A percentile compares a stretch with the other conserved stretches of the same genome.
Evolutionary conservation across 345 rosid genomes (phyloP).

Genomic region (Lepidium africanum): DNA sequence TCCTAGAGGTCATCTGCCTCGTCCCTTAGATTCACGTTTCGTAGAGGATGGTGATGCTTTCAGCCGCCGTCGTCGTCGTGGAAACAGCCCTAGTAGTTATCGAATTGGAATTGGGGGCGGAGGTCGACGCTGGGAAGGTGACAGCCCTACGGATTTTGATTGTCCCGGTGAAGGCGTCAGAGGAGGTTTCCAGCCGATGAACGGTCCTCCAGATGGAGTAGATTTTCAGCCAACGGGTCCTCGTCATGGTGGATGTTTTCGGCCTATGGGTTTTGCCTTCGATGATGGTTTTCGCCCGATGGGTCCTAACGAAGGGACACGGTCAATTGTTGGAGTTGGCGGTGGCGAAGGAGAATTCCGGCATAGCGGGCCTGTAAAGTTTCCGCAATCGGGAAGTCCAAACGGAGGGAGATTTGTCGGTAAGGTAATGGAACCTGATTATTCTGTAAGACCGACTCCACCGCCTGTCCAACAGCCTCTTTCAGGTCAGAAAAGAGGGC

Average conservation of each 20-base stretch:
- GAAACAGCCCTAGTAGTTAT: conserved; percentile 57
- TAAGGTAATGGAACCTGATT: conserved; percentile 25
- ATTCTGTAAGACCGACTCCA: conserved; percentile 17
- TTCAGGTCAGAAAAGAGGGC: conserved; percentile 63
- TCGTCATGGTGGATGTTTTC: conserved; percentile 29
- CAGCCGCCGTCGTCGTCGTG: conserved; percentile 38
- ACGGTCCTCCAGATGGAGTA: conserved; percentile 23
- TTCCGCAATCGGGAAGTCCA: conserved; percentile 27
- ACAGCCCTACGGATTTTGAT: conserved; percentile 49
- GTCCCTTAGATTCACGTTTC: conserved; percentile 38
- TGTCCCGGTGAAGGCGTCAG: conserved; percentile 21
- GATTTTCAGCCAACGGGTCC: conserved; percentile 34
- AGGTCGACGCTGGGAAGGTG: conserved; percentile 40
- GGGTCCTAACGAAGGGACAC: conserved; percentile 1
- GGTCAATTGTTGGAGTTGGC: conserved; percentile 4
- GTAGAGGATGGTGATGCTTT: conserved; percentile 28
- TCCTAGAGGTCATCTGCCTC: conserved; percentile 38
- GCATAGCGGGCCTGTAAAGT: conserved; percentile 26
- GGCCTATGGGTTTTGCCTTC: neutral
- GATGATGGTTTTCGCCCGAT: conserved; percentile 30
- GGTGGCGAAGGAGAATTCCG: conserved; percentile 30
- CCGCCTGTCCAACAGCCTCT: conserved; percentile 26
- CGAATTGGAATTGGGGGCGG: conserved; percentile 34
- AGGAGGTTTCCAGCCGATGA: conserved; percentile 31
- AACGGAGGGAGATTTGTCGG: conserved; percentile 15